Evolutionary conservation across 2,329 filamentous ascomycete genomes (phyloP), one percentile per base, ranked within the genome.

Genomic region (Hypoxylon sp.): DNA sequence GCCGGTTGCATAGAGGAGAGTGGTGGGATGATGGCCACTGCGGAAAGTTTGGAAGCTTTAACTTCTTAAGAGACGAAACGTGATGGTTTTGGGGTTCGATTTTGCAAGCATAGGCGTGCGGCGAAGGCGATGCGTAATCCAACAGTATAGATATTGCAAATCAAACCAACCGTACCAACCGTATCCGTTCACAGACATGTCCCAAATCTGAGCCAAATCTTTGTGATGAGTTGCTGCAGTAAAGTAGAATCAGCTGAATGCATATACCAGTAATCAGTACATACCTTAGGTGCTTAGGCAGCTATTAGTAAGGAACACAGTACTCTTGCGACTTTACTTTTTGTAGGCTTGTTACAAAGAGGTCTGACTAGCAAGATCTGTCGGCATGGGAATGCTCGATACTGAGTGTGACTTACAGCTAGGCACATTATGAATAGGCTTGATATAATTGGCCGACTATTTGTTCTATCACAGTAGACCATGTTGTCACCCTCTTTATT

Each of bases 1-100:
- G 28, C 57, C 52, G 41, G 58, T 69, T 69, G 67, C 63, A 67
- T 69, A 69, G 63, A 69, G 57, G 57, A 49, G 41, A 36, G 36
- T 55, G 45, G 60, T 49, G 67, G 52, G 45, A 60, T 43, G 61
- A 63, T 62, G 36, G 53, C 53, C 57, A 64, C 64, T 61, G 55
- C 17, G 60, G 51, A 53, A 60, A 67, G 60, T 67, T 65, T 64
- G 63, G 57, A 60, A 65, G 53, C 34, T 48, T 58, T 58, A 41
- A 51, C 19, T 59, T 60, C 48, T n/a, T n/a, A 14, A 57, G 28
- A 53, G 63, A 48, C 48, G 59, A 57, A 43, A 34, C 48, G 58
- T 23, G 34, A 34, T 43, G 50, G 45, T 19, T 51, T 67, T 56
- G 52, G 53, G 32, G 34, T 21, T 48, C 57, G 60, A 64, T 64